Conservation (phyloP, 2,329 filamentous ascomycete genomes). For the Dendrostoma leiphaemia region DNA sequence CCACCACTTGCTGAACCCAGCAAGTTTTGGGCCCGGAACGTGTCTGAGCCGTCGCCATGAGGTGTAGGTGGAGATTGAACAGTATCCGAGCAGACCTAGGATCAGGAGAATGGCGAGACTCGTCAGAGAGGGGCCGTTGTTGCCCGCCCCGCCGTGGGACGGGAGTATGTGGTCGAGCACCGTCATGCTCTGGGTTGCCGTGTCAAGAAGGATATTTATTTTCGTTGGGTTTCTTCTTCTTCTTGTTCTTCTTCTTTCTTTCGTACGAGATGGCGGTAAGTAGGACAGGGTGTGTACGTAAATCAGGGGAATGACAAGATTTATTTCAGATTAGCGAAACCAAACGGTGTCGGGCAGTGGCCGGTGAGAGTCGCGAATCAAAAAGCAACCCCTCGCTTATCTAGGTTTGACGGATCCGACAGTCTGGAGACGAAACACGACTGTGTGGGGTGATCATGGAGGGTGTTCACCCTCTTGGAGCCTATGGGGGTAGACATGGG, state of each 20-base stretch:
- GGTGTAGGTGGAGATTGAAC: constrained; percentile 17
- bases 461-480: constrained; percentile 8
- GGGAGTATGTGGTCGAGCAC: constrained; percentile 10
- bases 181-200: constrained; percentile 5
- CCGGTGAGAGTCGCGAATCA: neutral
- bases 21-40: constrained; percentile 25
- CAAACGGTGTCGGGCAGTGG: neutral
- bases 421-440: constrained; percentile 20
- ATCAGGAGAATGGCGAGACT: constrained; percentile 11
- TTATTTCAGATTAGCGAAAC: constrained; percentile 2
- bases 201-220: no score
- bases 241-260: no score
- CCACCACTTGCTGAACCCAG: constrained; percentile 28
- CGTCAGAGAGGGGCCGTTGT: constrained; percentile 3
- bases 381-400: constrained; percentile 18
- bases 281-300: constrained; percentile 1
- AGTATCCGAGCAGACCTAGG: constrained; percentile 19
- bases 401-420: constrained; percentile 18
- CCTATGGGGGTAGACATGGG: constrained; percentile 15
- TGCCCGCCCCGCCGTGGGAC: neutral
- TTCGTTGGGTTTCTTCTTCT: no score
- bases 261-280: constrained; percentile 8
- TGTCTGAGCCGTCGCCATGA: constrained; percentile 26
- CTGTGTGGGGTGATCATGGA: constrained; percentile 7
- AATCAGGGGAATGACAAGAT: neutral